Conservation (phyloP, 371 early-diverging fungal genomes). For the Rhizopus sp. region DNA sequence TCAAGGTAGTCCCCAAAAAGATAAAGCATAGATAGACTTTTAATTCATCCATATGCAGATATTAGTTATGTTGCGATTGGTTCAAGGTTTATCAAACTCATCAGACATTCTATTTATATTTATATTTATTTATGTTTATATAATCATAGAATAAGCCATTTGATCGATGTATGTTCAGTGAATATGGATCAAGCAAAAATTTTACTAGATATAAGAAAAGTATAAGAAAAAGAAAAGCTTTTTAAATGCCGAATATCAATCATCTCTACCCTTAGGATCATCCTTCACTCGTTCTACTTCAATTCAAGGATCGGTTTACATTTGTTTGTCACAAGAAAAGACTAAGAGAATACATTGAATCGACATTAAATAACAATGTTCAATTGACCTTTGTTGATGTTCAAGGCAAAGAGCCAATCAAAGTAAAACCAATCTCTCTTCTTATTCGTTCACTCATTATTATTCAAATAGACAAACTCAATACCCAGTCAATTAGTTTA, state of each 20-base stretch:
- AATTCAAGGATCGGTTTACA: constrained; percentile 46
- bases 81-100: constrained; percentile 7
- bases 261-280: constrained; percentile 5
- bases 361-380: constrained; percentile 14
- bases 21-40: no score
- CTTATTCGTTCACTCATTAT: background rate
- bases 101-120: background rate
- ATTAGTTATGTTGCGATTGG: constrained; percentile 22
- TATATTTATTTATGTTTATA: background rate
- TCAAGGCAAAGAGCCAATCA: constrained; percentile 21
- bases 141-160: constrained; percentile 16
- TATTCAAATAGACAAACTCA: constrained; percentile 1
- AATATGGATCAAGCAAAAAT: constrained; percentile 14
- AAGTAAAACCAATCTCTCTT: constrained; percentile 12
- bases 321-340: constrained; percentile 37
- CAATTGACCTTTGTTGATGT: constrained; percentile 17
- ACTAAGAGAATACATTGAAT: constrained; percentile 25
- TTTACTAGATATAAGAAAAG: constrained; percentile 17
- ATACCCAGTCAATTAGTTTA: constrained; percentile 22
- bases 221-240: background rate
- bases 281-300: constrained; percentile 29
- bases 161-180: constrained; percentile 20
- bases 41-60: background rate
- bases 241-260: background rate
- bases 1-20: constrained; percentile 8